Evolutionary conservation across 257 asterid genomes (phyloP).

Genomic region (Leonotis leonurus): DNA sequence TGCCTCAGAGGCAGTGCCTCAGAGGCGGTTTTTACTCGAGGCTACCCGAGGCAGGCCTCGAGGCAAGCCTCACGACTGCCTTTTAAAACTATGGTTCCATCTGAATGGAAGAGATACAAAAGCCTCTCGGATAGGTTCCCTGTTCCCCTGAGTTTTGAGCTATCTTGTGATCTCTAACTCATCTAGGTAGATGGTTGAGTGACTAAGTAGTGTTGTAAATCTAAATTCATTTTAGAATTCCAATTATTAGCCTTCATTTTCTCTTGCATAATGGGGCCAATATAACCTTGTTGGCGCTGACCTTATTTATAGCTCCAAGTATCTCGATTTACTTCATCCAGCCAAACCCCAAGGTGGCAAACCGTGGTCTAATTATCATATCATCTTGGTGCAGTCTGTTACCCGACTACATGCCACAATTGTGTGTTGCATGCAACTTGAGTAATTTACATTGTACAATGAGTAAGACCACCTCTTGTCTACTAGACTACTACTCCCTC

Average conservation of each 20-base stretch:
- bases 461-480: not conserved
- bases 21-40: no score
- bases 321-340: not conserved
- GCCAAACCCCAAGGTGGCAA: no score
- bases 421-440: not conserved
- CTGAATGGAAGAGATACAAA: no score
- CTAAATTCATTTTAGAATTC: not conserved
- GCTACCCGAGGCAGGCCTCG: no score
- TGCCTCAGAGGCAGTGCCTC: no score
- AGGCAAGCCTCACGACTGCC: no score
- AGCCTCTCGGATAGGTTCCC: no score
- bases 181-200: no score
- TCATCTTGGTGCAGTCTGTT: not conserved
- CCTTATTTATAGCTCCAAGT: not conserved
- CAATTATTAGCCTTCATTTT: not conserved
- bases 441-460: slow-evolving; percentile 2
- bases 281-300: not conserved
- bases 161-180: no score
- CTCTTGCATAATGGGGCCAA: not conserved
- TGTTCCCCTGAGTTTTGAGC: no score
- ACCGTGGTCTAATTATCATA: not conserved
- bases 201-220: not conserved
- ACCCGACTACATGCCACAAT: not conserved
- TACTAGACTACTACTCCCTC: no score
- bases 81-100: no score